These are phyloP conservation scores for Prunus yedoensis DNA, from an alignment of 331 rosid species.

Conservation along the genomic window DNA sequence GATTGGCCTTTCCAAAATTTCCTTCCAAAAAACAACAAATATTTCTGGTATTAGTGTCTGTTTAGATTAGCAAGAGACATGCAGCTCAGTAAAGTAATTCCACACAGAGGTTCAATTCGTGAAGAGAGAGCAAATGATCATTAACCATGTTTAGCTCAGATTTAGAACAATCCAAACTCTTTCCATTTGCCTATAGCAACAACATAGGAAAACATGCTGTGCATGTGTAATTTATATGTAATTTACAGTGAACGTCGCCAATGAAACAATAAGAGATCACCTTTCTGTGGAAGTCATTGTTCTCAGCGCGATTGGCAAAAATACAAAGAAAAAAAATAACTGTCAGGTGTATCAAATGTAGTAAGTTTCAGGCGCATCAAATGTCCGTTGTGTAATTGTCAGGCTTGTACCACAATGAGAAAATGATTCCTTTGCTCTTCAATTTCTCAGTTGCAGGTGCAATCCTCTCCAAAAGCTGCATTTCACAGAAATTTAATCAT, in stretches of 20 bases:
- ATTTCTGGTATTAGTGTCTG: no score
- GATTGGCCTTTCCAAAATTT: no score
- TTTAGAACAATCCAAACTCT: neutral
- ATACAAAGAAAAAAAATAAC: neutral
- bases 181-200: neutral
- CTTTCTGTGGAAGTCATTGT: neutral
- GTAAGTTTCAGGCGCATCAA: conserved; percentile 22
- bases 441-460: conserved; percentile 82
- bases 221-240: neutral
- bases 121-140: neutral
- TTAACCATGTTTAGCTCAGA: neutral
- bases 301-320: conserved; percentile 1
- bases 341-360: conserved; percentile 39
- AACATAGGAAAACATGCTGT: neutral
- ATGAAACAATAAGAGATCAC: conserved; percentile 10
- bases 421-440: conserved; percentile 64
- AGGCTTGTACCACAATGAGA: conserved; percentile 91
- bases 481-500: conserved; percentile 7
- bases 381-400: conserved; percentile 69
- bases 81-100: neutral
- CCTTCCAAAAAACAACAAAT: no score
- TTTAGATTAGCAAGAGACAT: no score
- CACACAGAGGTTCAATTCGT: neutral
- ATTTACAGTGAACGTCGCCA: neutral
- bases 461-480: conserved; percentile 81